Evolutionary conservation across 2,329 filamentous ascomycete genomes (phyloP), one percentile per base, ranked within the genome.

Genomic region (Trichoderma sp.): DNA sequence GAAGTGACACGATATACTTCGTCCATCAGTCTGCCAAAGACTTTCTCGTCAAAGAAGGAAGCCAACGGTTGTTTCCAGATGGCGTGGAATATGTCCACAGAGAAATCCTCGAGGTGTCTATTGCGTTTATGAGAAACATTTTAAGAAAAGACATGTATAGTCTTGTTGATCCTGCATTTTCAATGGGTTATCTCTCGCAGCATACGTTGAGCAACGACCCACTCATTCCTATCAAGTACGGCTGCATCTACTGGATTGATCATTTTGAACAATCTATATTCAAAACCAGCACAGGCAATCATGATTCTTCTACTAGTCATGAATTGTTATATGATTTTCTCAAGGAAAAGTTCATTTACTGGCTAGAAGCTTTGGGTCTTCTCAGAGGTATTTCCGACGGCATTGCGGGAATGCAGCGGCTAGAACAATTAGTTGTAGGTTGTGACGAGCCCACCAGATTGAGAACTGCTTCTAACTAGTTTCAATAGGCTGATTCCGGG

Each of bases 1-100:
- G 79, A 33, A 71, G 83, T 3, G 73, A 63, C 4, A 78, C 33
- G 0, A 73, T 87, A 8, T 84, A 79, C 64, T 83, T 86, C 75
- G 80, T 87, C 1, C 85, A 88, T 76, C 81, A 86, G 56, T 87
- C 85, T 3, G 86, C 84, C 0, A 86, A 86, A 76, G 85, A 87
- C 3, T 87, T 87, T 75, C 75, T 87, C 6, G 77, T 24, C 80
- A 83, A 71, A 78, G n/a, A 81, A 83, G 12, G 78, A 77, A 66
- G 71, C 66, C 6, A n/a, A 68, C n/a, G 56, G 76, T 14, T 86
- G 6, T 83, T 85, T 56, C 80, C 82, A 5, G 64, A 18, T 31
- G 81, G 83, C 2, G 38, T 60, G 3, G 56, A 71, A n/a, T 53
- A 78, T 3, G 75, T 78, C 18, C 84, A 87, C 72, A 53, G 80